Percentiles rank a stretch among this genome's conserved stretches.
Evolutionary conservation across 306 rosid species (phyloP).

Genomic region (Quillaja saponaria): DNA sequence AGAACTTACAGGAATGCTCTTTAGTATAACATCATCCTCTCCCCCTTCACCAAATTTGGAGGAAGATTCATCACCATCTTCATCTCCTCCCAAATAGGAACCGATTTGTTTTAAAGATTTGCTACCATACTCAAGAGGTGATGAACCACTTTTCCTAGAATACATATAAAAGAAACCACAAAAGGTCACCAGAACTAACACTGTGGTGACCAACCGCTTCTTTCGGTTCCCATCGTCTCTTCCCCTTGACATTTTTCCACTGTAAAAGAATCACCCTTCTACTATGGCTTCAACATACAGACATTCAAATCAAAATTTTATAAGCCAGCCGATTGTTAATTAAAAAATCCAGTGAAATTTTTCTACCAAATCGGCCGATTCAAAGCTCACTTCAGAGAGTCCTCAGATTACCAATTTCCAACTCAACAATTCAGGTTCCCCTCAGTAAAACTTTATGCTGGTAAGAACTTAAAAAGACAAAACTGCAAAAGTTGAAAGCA

Average conservation of each 20-base stretch:
- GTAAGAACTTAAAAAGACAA: slow-evolving; percentile 20
- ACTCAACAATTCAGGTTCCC: slow-evolving; percentile 27
- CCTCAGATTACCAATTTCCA: slow-evolving; percentile 12
- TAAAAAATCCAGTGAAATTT: slow-evolving; percentile 19
- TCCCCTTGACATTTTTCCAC: slow-evolving; percentile 63
- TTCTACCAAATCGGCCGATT: slow-evolving; percentile 39
- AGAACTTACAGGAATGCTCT: slow-evolving; percentile 80
- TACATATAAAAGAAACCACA: slow-evolving; percentile 62
- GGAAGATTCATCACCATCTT: slow-evolving; percentile 50
- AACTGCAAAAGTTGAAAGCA: slow-evolving; percentile 30
- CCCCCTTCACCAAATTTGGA: slow-evolving; percentile 42
- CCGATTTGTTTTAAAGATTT: slow-evolving; percentile 55
- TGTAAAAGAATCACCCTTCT: slow-evolving; percentile 32
- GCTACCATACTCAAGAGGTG: slow-evolving; percentile 65
- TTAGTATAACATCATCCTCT: slow-evolving; percentile 42
- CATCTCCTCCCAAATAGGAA: slow-evolving; percentile 48
- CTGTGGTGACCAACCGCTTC: slow-evolving; percentile 49
- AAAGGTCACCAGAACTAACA: slow-evolving; percentile 51
- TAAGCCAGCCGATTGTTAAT: slow-evolving; percentile 23
- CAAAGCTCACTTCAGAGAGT: slow-evolving; percentile 21
- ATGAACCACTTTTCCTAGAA: slow-evolving; percentile 50
- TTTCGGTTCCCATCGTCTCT: slow-evolving; percentile 60
- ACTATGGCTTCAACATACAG: slow-evolving; percentile 29
- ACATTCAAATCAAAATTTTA: neutral
- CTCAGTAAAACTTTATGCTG: slow-evolving; percentile 19